These are phyloP conservation scores for Stephania yunnanensis DNA, from an alignment of 164 flowering plant genomes.

Conservation along the genomic window DNA sequence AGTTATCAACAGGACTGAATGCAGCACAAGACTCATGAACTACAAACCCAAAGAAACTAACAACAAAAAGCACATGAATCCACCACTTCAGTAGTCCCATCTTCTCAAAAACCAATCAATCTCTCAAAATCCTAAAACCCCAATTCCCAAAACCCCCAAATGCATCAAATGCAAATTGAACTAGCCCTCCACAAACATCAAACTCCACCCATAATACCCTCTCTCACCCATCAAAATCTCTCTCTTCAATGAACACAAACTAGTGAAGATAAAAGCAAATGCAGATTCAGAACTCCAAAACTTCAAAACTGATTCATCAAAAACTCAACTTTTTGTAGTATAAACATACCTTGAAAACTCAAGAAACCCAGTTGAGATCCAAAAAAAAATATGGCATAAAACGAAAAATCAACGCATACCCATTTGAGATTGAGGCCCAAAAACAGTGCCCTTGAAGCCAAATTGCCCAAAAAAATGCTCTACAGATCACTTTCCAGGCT, in stretches of 20 bases:
- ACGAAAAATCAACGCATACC: slow-evolving; percentile 11
- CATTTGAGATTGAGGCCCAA: slow-evolving; percentile 10
- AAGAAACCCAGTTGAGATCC: slow-evolving; percentile 1
- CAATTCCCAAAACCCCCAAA: not conserved
- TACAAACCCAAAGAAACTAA: slow-evolving; percentile 20
- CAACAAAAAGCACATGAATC: slow-evolving; percentile 26
- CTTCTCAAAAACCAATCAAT: slow-evolving; percentile 7
- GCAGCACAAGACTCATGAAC: slow-evolving; percentile 28
- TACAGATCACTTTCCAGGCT: slow-evolving; percentile 57
- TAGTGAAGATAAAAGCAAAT: not conserved
- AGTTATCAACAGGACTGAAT: slow-evolving; percentile 61
- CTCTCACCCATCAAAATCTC: not conserved
- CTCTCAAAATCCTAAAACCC: slow-evolving; percentile 1
- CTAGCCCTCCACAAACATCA: not conserved
- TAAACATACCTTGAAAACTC: slow-evolving; percentile 19
- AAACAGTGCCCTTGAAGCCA: slow-evolving; percentile 20
- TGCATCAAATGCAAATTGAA: not conserved
- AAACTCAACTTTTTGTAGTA: not conserved
- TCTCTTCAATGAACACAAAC: too few species aligned
- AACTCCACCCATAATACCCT: not conserved
- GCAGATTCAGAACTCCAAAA: not conserved
- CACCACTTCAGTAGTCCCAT: slow-evolving; percentile 23
- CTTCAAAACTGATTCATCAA: not conserved
- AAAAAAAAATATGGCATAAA: not conserved
- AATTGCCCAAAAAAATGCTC: slow-evolving; percentile 11